phyloP scores from a whole-genome alignment of 495 filamentous ascomycete species.

The Annulohypoxylon bovei region DNA sequence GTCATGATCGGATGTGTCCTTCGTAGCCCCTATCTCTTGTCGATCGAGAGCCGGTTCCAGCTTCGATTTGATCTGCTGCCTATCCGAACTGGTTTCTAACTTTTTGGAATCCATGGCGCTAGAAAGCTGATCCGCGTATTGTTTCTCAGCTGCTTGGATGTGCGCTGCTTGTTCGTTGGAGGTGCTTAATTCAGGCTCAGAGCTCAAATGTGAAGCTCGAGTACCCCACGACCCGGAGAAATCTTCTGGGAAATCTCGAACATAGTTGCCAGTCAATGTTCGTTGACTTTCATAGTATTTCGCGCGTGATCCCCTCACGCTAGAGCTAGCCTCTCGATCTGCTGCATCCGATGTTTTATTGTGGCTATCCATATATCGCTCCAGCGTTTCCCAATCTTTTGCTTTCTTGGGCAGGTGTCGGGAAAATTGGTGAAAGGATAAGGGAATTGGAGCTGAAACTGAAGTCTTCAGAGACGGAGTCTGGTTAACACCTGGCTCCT shows the following conservation, averaged over 20 bases:
- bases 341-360: constrained; percentile 25
- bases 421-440: background rate
- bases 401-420: background rate
- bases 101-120: constrained; percentile 29
- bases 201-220: constrained; percentile 4
- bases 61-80: constrained; percentile 27
- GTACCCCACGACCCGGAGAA: constrained; percentile 51
- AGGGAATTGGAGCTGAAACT: background rate
- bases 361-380: constrained; percentile 20
- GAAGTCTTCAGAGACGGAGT: background rate
- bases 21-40: constrained; percentile 14
- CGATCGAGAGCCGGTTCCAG: constrained; percentile 46
- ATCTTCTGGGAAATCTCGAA: constrained; percentile 59
- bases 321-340: constrained; percentile 38
- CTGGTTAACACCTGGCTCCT: constrained; percentile 8
- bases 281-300: constrained; percentile 19
- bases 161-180: constrained; percentile 13
- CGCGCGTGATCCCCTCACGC: constrained; percentile 35
- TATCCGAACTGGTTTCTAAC: constrained; percentile 52
- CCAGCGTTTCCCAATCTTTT: constrained; percentile 8
- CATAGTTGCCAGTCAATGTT: constrained; percentile 54
- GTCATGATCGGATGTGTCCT: constrained; percentile 14
- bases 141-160: constrained; percentile 38
- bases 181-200: background rate
- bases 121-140: constrained; percentile 40